Percentiles rank a stretch among this genome's conserved stretches.
These are phyloP conservation scores for Erysiphe neolycopersici DNA, from an alignment of 2,329 filamentous ascomycete genomes.

Conservation along the genomic window DNA sequence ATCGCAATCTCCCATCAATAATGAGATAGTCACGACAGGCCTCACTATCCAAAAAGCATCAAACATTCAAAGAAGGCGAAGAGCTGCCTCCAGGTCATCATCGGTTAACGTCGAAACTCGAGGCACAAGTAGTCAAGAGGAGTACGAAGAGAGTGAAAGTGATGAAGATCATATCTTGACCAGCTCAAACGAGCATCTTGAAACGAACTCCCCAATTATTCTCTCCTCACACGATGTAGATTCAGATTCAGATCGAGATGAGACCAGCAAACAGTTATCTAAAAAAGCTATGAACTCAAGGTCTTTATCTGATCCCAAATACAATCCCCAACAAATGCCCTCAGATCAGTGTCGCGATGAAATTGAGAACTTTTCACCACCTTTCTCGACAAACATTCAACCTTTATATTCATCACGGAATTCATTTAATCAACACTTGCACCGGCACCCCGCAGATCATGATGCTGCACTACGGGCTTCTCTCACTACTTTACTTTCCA, in stretches of 20 bases:
- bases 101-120: conserved; percentile 15
- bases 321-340: conserved; percentile 77
- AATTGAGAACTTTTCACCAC: conserved; percentile 1
- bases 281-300: conserved; percentile 16
- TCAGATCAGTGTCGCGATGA: conserved; percentile 10
- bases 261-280: conserved; percentile 20
- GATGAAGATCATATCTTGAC: conserved; percentile 48
- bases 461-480: conserved; percentile 81
- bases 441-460: conserved; percentile 60
- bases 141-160: conserved; percentile 80
- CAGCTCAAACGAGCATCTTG: conserved; percentile 27
- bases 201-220: conserved; percentile 3
- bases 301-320: conserved; percentile 50
- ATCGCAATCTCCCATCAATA: conserved; percentile 59
- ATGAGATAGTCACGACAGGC: conserved; percentile 79
- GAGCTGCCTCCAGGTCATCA: conserved; percentile 15
- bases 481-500: conserved; percentile 86
- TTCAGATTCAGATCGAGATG: conserved; percentile 32
- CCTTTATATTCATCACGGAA: background rate
- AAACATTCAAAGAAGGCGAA: conserved; percentile 31
- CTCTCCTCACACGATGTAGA: conserved; percentile 7
- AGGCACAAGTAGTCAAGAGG: conserved; percentile 58
- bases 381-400: background rate
- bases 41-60: conserved; percentile 45
- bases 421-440: conserved; percentile 17